Percentiles rank a stretch among this genome's conserved stretches.
Evolutionary conservation across 768 basidiomycete species (phyloP).

Genomic region (Suillus brevipes): DNA sequence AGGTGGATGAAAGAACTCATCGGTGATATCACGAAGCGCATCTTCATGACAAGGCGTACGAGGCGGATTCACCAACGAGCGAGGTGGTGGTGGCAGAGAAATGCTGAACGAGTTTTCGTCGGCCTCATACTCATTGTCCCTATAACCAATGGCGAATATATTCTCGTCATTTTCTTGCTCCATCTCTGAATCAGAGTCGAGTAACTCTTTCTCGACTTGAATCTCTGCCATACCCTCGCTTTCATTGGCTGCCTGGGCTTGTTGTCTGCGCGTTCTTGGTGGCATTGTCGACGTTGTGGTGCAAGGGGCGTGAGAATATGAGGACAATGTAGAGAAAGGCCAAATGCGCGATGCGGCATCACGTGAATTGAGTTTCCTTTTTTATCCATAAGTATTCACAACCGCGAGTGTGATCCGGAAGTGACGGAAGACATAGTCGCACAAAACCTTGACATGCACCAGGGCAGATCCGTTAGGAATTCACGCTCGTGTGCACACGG

Average conservation of each 20-base stretch:
- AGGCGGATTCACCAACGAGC: conserved; percentile 15
- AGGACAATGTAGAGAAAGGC: background rate
- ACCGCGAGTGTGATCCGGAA: conserved; percentile 5
- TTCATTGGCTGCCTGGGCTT: conserved; percentile 18
- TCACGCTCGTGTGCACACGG: conserved; percentile 2
- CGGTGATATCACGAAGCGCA: conserved; percentile 33
- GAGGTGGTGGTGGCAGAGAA: conserved; percentile 11
- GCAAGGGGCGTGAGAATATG: conserved; percentile 23
- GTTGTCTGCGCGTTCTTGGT: conserved; percentile 21
- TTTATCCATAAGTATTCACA: background rate
- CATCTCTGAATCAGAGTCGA: background rate
- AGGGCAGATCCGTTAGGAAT: conserved; percentile 4
- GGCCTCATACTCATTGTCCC: background rate
- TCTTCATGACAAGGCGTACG: conserved; percentile 27
- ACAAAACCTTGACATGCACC: conserved; percentile 1
- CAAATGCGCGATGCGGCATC: background rate
- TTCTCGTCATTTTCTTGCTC: conserved; percentile 13
- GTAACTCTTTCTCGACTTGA: background rate
- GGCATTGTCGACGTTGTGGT: conserved; percentile 7
- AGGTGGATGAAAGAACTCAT: conserved; percentile 36
- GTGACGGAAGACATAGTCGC: background rate
- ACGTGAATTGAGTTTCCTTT: conserved; percentile 5
- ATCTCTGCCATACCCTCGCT: conserved; percentile 13
- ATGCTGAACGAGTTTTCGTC: conserved; percentile 17
- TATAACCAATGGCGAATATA: background rate